Evolutionary conservation across 805 yeast genomes (phyloP).

Genomic region (Blastobotrys attinorum): DNA sequence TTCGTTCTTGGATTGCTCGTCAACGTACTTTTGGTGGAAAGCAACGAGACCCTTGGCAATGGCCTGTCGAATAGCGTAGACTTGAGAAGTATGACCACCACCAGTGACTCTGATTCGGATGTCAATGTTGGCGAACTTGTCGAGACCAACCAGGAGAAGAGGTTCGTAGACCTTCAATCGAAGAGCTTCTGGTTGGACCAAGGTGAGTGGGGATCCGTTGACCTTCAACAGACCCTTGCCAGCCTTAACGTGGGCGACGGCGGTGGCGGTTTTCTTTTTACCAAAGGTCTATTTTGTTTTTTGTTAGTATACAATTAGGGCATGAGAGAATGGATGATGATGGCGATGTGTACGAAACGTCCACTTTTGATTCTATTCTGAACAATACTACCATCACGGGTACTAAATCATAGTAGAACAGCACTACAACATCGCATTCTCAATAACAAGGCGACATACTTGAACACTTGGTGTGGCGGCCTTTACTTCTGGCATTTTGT

Average conservation of each 20-base stretch:
- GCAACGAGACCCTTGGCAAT: constrained; percentile 99
- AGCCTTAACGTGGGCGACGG: constrained; percentile 99
- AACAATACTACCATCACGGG: no score
- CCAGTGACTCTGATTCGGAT: constrained; percentile 99
- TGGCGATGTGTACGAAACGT: no score
- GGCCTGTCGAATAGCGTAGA: constrained; percentile 99
- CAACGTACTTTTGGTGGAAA: constrained; percentile 98
- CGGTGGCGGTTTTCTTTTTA: constrained; percentile 99
- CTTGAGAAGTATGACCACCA: constrained; percentile 99
- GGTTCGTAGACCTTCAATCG: constrained; percentile 99
- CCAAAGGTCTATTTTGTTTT: constrained; percentile 77
- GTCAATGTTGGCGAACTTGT: constrained; percentile 97
- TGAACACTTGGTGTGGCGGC: constrained; percentile 2
- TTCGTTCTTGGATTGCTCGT: constrained; percentile 99
- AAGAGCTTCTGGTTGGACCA: constrained; percentile 97
- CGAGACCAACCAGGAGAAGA: constrained; percentile 94
- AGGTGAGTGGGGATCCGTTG: constrained; percentile 98
- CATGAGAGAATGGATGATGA: no score
- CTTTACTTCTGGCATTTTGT: constrained; percentile 4
- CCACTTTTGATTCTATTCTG: no score
- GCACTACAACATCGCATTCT: no score
- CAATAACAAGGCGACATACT: no score
- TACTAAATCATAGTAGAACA: no score
- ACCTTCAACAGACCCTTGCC: constrained; percentile 99
- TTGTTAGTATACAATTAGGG: neutral